Conservation (phyloP, 768 basidiomycete genomes). For the Lentinula edodes region DNA sequence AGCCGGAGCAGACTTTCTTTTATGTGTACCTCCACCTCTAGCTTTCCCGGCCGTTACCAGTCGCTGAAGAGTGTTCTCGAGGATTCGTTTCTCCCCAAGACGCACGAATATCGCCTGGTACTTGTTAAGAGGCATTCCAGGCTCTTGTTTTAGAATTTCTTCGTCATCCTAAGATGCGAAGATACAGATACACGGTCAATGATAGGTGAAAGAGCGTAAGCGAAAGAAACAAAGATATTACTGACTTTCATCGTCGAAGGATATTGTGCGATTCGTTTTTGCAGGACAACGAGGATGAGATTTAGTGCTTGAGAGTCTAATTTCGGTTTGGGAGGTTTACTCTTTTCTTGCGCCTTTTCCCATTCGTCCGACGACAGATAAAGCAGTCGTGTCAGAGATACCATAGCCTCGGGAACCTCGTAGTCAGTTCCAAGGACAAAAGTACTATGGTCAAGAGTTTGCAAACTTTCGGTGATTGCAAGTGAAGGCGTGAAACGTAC, state of each 20-base stretch:
- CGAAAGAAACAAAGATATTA: slow-evolving; percentile 12
- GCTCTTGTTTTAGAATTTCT: slow-evolving; percentile 23
- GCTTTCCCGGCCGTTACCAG: neutral
- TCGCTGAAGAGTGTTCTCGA: slow-evolving; percentile 19
- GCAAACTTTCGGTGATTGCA: neutral
- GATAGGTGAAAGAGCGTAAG: neutral
- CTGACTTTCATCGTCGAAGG: slow-evolving; percentile 52
- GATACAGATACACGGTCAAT: neutral
- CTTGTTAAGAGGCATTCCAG: slow-evolving; percentile 30
- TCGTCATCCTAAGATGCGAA: slow-evolving; percentile 44
- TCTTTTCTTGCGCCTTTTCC: slow-evolving; percentile 51
- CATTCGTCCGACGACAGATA: slow-evolving; percentile 52
- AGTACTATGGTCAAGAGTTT: slow-evolving; percentile 30
- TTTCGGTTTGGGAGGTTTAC: slow-evolving; percentile 72
- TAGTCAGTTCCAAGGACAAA: slow-evolving; percentile 50
- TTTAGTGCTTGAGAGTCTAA: slow-evolving; percentile 41
- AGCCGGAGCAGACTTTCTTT: neutral
- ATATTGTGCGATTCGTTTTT: slow-evolving; percentile 49
- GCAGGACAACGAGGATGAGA: slow-evolving; percentile 44
- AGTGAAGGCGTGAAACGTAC: slow-evolving; percentile 31
- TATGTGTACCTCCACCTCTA: neutral
- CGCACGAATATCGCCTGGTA: slow-evolving; percentile 67
- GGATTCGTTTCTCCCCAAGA: slow-evolving; percentile 73
- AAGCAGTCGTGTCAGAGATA: slow-evolving; percentile 64
- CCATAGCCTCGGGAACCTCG: slow-evolving; percentile 48